A percentile compares a stretch with the other conserved stretches of the same genome.
Conservation (phyloP, 257 asterid genomes). For the Jacaranda copaia region DNA sequence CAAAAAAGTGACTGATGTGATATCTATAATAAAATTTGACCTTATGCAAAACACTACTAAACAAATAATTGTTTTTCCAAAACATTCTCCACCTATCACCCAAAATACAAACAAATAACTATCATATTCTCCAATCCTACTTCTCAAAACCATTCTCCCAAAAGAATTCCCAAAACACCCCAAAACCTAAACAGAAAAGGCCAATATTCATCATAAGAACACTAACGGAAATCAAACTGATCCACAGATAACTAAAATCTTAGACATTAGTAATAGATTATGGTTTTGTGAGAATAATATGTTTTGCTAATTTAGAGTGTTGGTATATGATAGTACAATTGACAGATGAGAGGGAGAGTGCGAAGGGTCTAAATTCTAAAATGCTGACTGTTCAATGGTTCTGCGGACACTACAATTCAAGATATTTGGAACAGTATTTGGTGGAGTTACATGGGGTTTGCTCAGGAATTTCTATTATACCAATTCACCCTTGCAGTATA, state of each 20-base stretch:
- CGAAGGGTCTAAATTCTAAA: background rate
- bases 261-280: background rate
- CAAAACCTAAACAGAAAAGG: too few species aligned
- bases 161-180: too few species aligned
- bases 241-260: background rate
- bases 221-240: background rate
- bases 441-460: conserved; percentile 2
- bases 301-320: background rate
- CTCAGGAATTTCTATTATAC: background rate
- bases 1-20: too few species aligned
- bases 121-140: too few species aligned
- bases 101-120: too few species aligned
- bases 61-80: too few species aligned
- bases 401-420: conserved; percentile 1
- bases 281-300: background rate
- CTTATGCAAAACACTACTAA: too few species aligned
- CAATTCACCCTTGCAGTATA: background rate
- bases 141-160: too few species aligned
- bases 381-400: background rate
- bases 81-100: too few species aligned
- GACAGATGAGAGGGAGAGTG: background rate
- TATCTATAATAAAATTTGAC: too few species aligned
- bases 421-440: conserved; percentile 11
- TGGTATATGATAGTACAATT: background rate
- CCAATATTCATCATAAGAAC: background rate